Percentiles rank a stretch among this genome's conserved stretches.
phyloP scores from a whole-genome alignment of 148 eudicot species.

The Amaranthus palmeri region DNA sequence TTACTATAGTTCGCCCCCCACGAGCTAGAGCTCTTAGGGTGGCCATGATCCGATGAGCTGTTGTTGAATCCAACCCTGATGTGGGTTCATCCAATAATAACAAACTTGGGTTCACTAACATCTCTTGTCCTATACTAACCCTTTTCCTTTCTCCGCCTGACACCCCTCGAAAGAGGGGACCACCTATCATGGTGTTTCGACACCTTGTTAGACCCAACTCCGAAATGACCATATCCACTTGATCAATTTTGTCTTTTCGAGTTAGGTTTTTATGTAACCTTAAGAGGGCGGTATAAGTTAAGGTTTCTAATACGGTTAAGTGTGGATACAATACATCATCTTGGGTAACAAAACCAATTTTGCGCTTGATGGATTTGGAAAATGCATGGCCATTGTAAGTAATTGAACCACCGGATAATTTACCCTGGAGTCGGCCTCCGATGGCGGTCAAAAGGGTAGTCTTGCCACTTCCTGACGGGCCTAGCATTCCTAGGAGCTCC shows the following conservation, averaged over 20 bases:
- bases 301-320: slow-evolving; percentile 68
- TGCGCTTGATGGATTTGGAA: slow-evolving; percentile 51
- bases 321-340: slow-evolving; percentile 77
- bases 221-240: slow-evolving; percentile 41
- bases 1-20: slow-evolving; percentile 65
- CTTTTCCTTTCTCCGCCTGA: slow-evolving; percentile 89
- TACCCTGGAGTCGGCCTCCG: slow-evolving; percentile 53
- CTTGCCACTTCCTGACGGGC: slow-evolving; percentile 91
- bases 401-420: slow-evolving; percentile 47
- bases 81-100: slow-evolving; percentile 84
- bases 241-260: slow-evolving; percentile 45
- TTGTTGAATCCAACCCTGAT: slow-evolving; percentile 86
- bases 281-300: slow-evolving; percentile 60
- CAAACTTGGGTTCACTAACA: slow-evolving; percentile 78
- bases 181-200: slow-evolving; percentile 55
- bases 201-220: slow-evolving; percentile 63
- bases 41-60: slow-evolving; percentile 59
- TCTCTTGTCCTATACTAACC: slow-evolving; percentile 80
- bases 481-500: slow-evolving; percentile 77
- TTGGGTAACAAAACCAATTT: slow-evolving; percentile 74
- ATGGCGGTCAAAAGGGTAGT: slow-evolving; percentile 72
- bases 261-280: slow-evolving; percentile 50
- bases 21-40: slow-evolving; percentile 57
- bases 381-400: slow-evolving; percentile 65
- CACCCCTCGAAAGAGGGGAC: slow-evolving; percentile 52